Evolutionary conservation across 495 filamentous ascomycete species (phyloP), one percentile per base, ranked within the genome.

Genomic region (Elaphomyces granulatus): DNA sequence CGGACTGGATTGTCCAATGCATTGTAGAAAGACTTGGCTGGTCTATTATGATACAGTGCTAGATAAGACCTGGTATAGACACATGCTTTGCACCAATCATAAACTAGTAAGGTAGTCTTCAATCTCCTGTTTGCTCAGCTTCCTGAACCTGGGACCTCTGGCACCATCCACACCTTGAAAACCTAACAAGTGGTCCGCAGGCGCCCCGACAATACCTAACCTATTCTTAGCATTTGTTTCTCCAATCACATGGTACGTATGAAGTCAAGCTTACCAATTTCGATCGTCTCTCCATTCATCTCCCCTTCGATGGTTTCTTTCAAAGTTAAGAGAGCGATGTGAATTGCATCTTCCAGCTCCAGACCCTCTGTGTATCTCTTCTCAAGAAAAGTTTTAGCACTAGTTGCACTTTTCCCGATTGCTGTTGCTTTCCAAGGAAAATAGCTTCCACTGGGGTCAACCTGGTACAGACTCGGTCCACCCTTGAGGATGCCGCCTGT

Each of bases 401-500:
- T 90, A 14, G 90, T 96, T 20, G 90, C 90, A 54, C 86, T 93
- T 75, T 96, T 96, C 44, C 92, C 90, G 54, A 98, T 98, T 32
- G 90, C 90, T 45, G 92, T 98, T 37, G 90, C 90, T 70, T 98
- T 96, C 90, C 90, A 98, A 16, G 90, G 90, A 63, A 95, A 98
- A 54, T 98, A 95, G 56, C 80, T 87, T 34, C 90, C 90, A 44
- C 81, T 87, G 8, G 90, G 90, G 66, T 98, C 90, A 40, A 98
- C 90, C 67, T 98, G 90, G 66, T 98, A 98, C 57, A 98, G 65
- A 68, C 87, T 93, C 26, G 90, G 90, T 8, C 90, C 90, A 23
- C 92, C 90, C 70, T 94, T 94, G 44, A 90, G 66, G 49, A 93
- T 90, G 14, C 90, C 90, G 12, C 90, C 90, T 14, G 88, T 94